Evolutionary conservation across 2,329 filamentous ascomycete genomes (phyloP).

Genomic region (Knoxdaviesia capensis): DNA sequence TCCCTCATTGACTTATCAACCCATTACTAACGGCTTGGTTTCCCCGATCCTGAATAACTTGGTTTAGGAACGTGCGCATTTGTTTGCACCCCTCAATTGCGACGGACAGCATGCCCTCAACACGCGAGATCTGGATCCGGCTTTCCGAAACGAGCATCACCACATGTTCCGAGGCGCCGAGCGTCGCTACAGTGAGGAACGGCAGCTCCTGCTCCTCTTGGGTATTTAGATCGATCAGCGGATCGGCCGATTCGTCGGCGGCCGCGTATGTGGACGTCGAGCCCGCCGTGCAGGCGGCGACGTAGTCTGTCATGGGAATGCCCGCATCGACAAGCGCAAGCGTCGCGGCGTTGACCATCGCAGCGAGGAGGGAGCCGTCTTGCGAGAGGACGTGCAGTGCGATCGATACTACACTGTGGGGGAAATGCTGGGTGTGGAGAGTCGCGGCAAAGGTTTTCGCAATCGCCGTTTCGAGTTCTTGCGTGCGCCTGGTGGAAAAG

Average conservation of each 20-base stretch:
- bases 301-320: slow-evolving; percentile 84
- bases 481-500: slow-evolving; percentile 38
- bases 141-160: slow-evolving; percentile 72
- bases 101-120: slow-evolving; percentile 87
- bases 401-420: slow-evolving; percentile 66
- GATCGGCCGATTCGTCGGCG: slow-evolving; percentile 51
- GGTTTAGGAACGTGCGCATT: slow-evolving; percentile 62
- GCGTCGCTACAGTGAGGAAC: slow-evolving; percentile 66
- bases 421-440: slow-evolving; percentile 74
- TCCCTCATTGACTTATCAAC: too few relatives aligned
- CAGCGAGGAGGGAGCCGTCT: slow-evolving; percentile 77
- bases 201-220: slow-evolving; percentile 78
- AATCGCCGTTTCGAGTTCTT: slow-evolving; percentile 66
- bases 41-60: slow-evolving; percentile 54
- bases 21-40: slow-evolving; percentile 13
- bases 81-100: slow-evolving; percentile 83
- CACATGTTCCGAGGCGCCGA: slow-evolving; percentile 55
- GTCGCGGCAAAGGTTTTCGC: slow-evolving; percentile 56
- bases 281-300: slow-evolving; percentile 74
- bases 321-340: slow-evolving; percentile 87
- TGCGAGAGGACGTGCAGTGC: slow-evolving; percentile 74
- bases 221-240: slow-evolving; percentile 59
- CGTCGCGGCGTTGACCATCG: slow-evolving; percentile 77
- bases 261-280: slow-evolving; percentile 47
- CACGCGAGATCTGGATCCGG: slow-evolving; percentile 56